phyloP scores from a whole-genome alignment of 2,329 filamentous ascomycete species.

The Aspergillus bombycis region DNA sequence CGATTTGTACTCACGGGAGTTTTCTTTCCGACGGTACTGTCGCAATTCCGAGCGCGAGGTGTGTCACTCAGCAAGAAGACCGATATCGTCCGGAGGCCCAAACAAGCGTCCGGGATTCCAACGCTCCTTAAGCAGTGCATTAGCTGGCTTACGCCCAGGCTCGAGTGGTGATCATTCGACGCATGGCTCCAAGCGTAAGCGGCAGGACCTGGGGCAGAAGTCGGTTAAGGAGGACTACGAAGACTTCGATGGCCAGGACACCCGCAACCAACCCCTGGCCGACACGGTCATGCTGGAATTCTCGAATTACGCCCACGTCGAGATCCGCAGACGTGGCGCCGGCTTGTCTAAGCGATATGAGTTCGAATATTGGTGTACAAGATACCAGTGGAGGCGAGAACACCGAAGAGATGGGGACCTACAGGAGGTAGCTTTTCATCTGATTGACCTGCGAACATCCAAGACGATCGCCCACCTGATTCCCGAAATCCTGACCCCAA shows the following conservation, averaged over 20 bases:
- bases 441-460: constrained; percentile 68
- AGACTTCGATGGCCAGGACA: constrained; percentile 15
- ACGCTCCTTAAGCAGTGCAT: constrained; percentile 62
- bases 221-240: constrained; percentile 25
- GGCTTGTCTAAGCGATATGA: constrained; percentile 76
- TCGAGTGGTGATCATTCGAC: constrained; percentile 53
- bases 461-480: constrained; percentile 80
- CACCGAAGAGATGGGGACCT: constrained; percentile 67
- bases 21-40: constrained; percentile 88
- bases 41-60: constrained; percentile 91
- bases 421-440: constrained; percentile 74
- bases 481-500: constrained; percentile 73
- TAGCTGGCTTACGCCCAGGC: constrained; percentile 60
- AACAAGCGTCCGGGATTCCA: constrained; percentile 57
- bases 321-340: constrained; percentile 71
- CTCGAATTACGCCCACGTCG: constrained; percentile 93
- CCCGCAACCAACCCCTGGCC: constrained; percentile 52
- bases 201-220: constrained; percentile 59
- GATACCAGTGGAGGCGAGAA: constrained; percentile 81
- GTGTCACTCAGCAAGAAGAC: constrained; percentile 73
- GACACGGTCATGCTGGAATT: constrained; percentile 91
- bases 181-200: constrained; percentile 47
- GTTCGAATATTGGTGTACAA: constrained; percentile 90
- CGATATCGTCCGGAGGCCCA: constrained; percentile 55
- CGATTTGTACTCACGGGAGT: constrained; percentile 81